Evolutionary conservation across 2,329 filamentous ascomycete genomes (phyloP).

Genomic region (Geosmithia flava): DNA sequence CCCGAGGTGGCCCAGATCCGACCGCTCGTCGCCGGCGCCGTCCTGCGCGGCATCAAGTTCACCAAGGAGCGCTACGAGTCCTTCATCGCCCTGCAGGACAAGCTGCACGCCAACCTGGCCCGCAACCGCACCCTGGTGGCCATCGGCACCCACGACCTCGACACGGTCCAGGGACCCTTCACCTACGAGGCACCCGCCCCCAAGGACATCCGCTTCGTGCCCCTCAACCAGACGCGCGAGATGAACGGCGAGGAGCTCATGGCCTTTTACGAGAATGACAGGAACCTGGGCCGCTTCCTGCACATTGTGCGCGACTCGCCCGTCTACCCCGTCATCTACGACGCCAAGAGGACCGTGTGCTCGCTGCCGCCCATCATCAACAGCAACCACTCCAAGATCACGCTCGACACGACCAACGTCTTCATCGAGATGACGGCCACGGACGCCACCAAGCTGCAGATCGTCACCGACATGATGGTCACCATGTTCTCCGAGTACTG

Average conservation of each 20-base stretch:
- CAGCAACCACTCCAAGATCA: constrained; percentile 93
- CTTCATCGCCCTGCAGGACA: constrained; percentile 96
- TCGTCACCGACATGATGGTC: constrained; percentile 90
- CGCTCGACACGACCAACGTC: constrained; percentile 78
- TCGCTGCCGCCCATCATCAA: constrained; percentile 98
- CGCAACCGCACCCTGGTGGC: constrained; percentile 88
- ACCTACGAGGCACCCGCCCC: constrained; percentile 88
- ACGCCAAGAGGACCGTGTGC: constrained; percentile 75
- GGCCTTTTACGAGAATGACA: constrained; percentile 91
- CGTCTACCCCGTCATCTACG: constrained; percentile 92
- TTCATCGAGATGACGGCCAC: constrained; percentile 96
- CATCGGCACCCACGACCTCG: constrained; percentile 93
- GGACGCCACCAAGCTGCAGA: constrained; percentile 90
- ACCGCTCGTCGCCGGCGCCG: constrained; percentile 78
- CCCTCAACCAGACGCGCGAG: constrained; percentile 81
- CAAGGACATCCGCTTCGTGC: constrained; percentile 82
- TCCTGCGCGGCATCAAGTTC: constrained; percentile 85
- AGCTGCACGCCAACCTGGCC: constrained; percentile 92
- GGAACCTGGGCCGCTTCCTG: constrained; percentile 78
- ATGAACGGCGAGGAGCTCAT: constrained; percentile 86
- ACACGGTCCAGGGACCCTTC: constrained; percentile 89
- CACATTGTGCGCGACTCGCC: constrained; percentile 91
- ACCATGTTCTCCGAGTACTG: constrained; percentile 96
- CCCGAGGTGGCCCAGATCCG: constrained; percentile 66
- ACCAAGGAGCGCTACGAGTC: constrained; percentile 85